phyloP scores from a whole-genome alignment of 257 asterid species.

The Knoxia roxburghii region DNA sequence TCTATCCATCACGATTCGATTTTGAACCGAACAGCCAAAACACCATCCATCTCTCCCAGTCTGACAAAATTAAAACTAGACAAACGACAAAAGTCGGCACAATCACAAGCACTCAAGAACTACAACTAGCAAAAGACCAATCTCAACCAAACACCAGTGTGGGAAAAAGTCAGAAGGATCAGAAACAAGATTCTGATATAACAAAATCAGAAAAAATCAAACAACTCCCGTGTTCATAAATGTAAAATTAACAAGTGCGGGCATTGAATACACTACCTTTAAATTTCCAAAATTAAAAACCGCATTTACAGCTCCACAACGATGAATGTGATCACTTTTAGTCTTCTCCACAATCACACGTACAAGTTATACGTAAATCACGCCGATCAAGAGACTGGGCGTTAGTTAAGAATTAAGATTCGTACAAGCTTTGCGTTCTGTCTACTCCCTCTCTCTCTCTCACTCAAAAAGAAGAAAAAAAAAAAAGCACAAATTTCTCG shows the following conservation, averaged over 20 bases:
- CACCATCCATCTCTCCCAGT: neutral
- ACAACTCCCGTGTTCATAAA: neutral
- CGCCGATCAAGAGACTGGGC: neutral
- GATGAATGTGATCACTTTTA: slow-evolving; percentile 19
- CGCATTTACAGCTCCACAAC: slow-evolving; percentile 19
- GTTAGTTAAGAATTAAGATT: neutral
- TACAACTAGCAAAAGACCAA: neutral
- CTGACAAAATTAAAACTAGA: neutral
- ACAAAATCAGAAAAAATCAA: neutral
- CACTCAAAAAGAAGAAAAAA: neutral
- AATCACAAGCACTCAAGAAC: neutral
- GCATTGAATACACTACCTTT: slow-evolving; percentile 14
- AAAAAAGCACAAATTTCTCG: slow-evolving; percentile 39
- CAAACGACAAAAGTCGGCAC: slow-evolving; percentile 13
- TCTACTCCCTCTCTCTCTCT: slow-evolving; percentile 34
- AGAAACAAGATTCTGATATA: no score
- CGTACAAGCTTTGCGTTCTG: slow-evolving; percentile 31
- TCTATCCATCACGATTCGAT: slow-evolving; percentile 1
- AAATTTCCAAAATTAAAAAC: neutral
- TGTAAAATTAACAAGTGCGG: neutral
- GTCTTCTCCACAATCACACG: neutral
- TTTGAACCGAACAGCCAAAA: neutral
- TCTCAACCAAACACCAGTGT: neutral
- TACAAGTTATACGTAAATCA: neutral
- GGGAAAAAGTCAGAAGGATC: neutral